Conservation (phyloP, 2,329 filamentous ascomycete species). For the Fusarium lateritium region DNA sequence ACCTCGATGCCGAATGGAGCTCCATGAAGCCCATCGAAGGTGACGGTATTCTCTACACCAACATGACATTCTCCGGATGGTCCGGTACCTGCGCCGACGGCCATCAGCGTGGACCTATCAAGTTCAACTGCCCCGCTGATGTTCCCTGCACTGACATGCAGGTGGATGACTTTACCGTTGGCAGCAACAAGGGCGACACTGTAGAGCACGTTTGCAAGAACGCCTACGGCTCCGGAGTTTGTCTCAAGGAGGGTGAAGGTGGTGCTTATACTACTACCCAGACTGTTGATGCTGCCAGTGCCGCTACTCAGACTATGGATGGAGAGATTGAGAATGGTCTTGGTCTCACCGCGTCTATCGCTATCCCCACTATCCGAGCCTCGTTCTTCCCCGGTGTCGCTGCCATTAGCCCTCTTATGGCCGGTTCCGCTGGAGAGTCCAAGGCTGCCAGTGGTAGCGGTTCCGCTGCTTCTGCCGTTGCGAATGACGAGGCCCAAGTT, state of each 20-base stretch:
- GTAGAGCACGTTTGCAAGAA: constrained; percentile 41
- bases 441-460: background rate
- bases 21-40: constrained; percentile 34
- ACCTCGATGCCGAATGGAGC: constrained; percentile 40
- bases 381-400: constrained; percentile 37
- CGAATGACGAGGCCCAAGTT: background rate
- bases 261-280: constrained; percentile 35
- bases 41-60: constrained; percentile 38
- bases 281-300: constrained; percentile 23
- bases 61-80: constrained; percentile 44
- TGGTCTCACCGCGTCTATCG: constrained; percentile 34
- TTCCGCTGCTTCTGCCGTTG: background rate
- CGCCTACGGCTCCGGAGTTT: constrained; percentile 37
- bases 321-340: constrained; percentile 33
- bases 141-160: constrained; percentile 41
- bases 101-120: constrained; percentile 37
- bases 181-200: constrained; percentile 24
- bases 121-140: constrained; percentile 41
- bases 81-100: constrained; percentile 41
- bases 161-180: constrained; percentile 40
- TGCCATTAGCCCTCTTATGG: constrained; percentile 34
- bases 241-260: constrained; percentile 24
- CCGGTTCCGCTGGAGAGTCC: constrained; percentile 3
- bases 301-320: constrained; percentile 33
- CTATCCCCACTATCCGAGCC: constrained; percentile 32